Conservation (phyloP, 1,139 yeast species). For the Eremothecium cymbalariae region DNA sequence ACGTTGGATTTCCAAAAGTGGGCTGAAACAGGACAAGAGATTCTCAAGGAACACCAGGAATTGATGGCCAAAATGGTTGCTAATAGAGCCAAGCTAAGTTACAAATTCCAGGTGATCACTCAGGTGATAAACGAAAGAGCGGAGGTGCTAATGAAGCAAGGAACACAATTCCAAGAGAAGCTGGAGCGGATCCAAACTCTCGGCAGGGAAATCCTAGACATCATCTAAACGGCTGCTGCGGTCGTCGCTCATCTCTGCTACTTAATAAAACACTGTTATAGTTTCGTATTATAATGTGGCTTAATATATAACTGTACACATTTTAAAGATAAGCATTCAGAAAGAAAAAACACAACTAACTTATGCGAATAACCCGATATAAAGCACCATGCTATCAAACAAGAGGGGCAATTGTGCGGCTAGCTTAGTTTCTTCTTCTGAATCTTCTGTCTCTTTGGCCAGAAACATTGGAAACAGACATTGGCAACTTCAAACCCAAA, state of each 20-base stretch:
- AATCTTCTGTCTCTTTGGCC: slow-evolving; percentile 93
- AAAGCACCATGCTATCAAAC: no score
- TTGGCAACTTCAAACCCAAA: slow-evolving; percentile 93
- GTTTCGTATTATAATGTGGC: slow-evolving; percentile 14
- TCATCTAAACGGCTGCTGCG: slow-evolving; percentile 16
- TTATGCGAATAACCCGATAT: slow-evolving; percentile 9
- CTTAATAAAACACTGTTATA: slow-evolving; percentile 1
- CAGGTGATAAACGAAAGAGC: slow-evolving; percentile 36
- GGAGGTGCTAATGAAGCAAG: slow-evolving; percentile 31
- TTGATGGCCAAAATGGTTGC: slow-evolving; percentile 33
- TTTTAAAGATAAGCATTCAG: slow-evolving; percentile 10
- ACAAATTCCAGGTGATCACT: slow-evolving; percentile 33
- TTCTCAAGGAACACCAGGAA: slow-evolving; percentile 30
- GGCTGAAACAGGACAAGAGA: slow-evolving; percentile 32
- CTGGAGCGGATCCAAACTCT: slow-evolving; percentile 33
- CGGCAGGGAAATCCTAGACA: slow-evolving; percentile 37
- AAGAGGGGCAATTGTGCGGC: no score
- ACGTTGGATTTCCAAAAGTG: slow-evolving; percentile 33
- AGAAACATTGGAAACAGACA: slow-evolving; percentile 85
- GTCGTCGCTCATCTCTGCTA: slow-evolving; percentile 1
- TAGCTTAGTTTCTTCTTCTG: slow-evolving; percentile 79
- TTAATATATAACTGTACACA: slow-evolving; percentile 20
- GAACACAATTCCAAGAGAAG: slow-evolving; percentile 33
- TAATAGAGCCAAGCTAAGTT: slow-evolving; percentile 36
- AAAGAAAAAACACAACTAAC: slow-evolving; percentile 19